Base-by-base conservation (phyloP, 768 basidiomycete genomes). In the Russula olivacea region DNA sequence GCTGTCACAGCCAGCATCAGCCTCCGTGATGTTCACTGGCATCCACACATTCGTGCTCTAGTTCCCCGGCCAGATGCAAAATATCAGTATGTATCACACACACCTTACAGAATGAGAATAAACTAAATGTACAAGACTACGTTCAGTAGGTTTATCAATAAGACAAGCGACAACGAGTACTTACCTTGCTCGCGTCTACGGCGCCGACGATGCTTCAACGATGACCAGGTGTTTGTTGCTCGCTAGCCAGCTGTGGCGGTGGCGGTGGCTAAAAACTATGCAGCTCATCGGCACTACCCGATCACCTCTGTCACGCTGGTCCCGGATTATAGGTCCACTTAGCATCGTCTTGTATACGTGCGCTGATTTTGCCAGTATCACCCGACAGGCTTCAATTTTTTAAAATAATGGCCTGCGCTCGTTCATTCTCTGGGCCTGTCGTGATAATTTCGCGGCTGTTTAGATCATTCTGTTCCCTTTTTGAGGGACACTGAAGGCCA, bases 201-300 rank as follows among this genome's bases (percentile, higher is more conserved):
- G 51, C 38, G 40, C 21, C 49, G 55, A 56, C 58, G 58, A 34
- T 52, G 49, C 10, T 30, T 4, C 8, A 21, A 56, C 19, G 52
- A 48, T 64, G 58, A 32, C 52, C 28, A 28, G 19, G 3, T 63
- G 57, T 43, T 36, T 34, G 34, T 10, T 25, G 45, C 8, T 17
- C 10, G 12, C 12, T 14, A 14, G 11, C 15, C 38, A 38, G 15
- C 38, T 15, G 38, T 38, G n/a, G 45, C 45, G n/a, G 55, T 57
- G 32, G 64, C 34, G 61, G 64, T 65, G 64, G 64, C 64, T 65
- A 41, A 32, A 21, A 62, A 62, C 61, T 65, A 36, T 43, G 3
- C 19, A 65, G 64, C 62, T 65, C 25, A 48, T 51, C 54, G 54
- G 63, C 9, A 41, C 28, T 41, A 10, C 30, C 63, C 59, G 56